Evolutionary conservation across 371 early-diverging fungal genomes (phyloP).

Genomic region (Encephalitozoon cuniculi): DNA sequence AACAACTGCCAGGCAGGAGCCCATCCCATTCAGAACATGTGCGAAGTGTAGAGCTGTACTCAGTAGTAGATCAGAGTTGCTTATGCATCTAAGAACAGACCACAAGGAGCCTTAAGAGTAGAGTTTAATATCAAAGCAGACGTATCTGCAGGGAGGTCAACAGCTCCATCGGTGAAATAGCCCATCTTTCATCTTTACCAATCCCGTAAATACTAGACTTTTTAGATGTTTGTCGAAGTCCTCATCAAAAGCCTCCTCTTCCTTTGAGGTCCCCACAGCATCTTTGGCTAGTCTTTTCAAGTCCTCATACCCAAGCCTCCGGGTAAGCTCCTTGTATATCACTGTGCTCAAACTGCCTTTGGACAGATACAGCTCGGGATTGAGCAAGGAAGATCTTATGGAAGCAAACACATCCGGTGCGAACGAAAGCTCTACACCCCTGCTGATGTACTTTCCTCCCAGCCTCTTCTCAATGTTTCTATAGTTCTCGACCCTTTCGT

Average conservation of each 20-base stretch:
- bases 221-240: not conserved
- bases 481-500: not conserved
- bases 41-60: slow-evolving; percentile 4
- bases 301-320: not conserved
- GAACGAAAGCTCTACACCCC: slow-evolving; percentile 1
- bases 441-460: not conserved
- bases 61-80: not conserved
- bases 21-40: slow-evolving; percentile 26
- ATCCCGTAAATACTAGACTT: not conserved
- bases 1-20: not conserved
- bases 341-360: not conserved
- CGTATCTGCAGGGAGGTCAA: not conserved
- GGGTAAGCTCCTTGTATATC: not conserved
- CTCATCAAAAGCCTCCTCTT: not conserved
- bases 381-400: not conserved
- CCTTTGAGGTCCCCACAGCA: not conserved
- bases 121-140: not conserved
- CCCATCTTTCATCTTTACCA: not conserved
- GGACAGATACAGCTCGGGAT: not conserved
- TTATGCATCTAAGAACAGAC: slow-evolving; percentile 2
- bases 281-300: not conserved
- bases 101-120: not conserved
- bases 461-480: not conserved
- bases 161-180: not conserved
- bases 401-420: not conserved